Conservation (phyloP, 805 yeast species). For the Kluyveromyces dobzhanskii region DNA sequence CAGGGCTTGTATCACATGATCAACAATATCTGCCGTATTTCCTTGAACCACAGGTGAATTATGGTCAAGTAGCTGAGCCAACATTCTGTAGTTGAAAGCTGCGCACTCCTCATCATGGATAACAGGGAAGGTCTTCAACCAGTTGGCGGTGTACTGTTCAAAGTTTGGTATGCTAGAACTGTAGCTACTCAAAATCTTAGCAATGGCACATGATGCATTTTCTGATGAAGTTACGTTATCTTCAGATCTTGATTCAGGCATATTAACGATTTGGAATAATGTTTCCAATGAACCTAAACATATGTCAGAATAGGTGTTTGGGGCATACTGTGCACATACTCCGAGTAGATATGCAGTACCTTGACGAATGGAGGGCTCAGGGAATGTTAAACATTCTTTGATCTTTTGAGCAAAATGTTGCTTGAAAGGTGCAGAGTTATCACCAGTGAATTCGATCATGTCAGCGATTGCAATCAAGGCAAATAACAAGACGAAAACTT, state of each 20-base stretch:
- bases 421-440: conserved; percentile 52
- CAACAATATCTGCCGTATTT: conserved; percentile 55
- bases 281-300: conserved; percentile 66
- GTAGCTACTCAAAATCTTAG: conserved; percentile 66
- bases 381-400: conserved; percentile 56
- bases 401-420: conserved; percentile 57
- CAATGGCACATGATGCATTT: conserved; percentile 71
- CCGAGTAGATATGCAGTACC: conserved; percentile 83
- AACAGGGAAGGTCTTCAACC: conserved; percentile 80
- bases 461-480: conserved; percentile 79
- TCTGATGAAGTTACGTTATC: conserved; percentile 85
- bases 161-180: conserved; percentile 53
- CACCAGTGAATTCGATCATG: conserved; percentile 70
- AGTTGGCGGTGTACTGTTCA: conserved; percentile 55
- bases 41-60: conserved; percentile 50
- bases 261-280: conserved; percentile 59
- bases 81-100: conserved; percentile 67
- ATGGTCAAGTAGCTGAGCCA: conserved; percentile 60
- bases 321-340: conserved; percentile 76
- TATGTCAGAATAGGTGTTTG: conserved; percentile 50
- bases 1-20: conserved; percentile 66
- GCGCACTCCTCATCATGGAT: conserved; percentile 85
- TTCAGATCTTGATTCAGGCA: conserved; percentile 78
- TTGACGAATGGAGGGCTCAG: conserved; percentile 73
- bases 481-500: conserved; percentile 60